Percentiles rank a stretch among this genome's conserved stretches.
phyloP scores from a whole-genome alignment of 768 basidiomycete genomes.

The Hypholoma fasciculare region DNA sequence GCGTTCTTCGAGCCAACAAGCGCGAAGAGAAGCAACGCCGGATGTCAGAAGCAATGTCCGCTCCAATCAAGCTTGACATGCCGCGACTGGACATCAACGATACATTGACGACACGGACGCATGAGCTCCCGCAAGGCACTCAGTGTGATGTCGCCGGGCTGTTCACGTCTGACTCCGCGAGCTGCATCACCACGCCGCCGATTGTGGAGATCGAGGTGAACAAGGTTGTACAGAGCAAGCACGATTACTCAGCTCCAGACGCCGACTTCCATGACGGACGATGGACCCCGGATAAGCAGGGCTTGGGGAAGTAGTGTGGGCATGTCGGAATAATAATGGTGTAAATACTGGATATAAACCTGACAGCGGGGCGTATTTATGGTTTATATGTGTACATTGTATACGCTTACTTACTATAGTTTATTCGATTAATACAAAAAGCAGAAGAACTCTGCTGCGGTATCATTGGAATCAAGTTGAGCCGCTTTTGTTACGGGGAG shows the following conservation, averaged over 20 bases:
- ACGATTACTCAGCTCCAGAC: neutral
- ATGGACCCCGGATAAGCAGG: neutral
- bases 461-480: no score
- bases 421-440: no score
- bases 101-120: neutral
- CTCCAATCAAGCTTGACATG: neutral
- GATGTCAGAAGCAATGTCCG: neutral
- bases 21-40: neutral
- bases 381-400: no score
- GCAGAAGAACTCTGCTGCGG: no score
- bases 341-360: no score
- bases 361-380: no score
- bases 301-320: neutral
- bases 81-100: neutral
- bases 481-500: no score
- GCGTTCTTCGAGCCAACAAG: constrained; percentile 1
- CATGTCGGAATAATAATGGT: no score
- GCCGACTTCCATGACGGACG: no score
- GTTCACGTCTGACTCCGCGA: neutral
- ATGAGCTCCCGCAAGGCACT: neutral
- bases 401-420: no score
- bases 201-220: neutral
- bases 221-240: neutral
- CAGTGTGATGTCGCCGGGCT: neutral
- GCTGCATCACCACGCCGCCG: neutral